These are phyloP conservation scores for Apiospora saccharicola DNA, from an alignment of 2,329 filamentous ascomycete species.

Conservation along the genomic window DNA sequence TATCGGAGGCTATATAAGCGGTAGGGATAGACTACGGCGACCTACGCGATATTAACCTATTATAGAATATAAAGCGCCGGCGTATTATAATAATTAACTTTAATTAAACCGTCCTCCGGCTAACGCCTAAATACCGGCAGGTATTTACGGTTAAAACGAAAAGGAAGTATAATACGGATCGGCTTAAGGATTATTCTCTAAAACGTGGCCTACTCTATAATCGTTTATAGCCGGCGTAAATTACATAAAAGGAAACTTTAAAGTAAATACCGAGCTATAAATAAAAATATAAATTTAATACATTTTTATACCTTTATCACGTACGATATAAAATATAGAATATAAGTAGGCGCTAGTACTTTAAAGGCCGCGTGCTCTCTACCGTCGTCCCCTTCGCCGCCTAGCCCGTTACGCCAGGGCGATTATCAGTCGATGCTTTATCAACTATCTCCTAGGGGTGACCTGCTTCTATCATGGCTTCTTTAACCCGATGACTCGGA, in stretches of 20 bases:
- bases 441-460: neutral
- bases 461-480: conserved; percentile 2
- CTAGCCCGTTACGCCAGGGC: conserved; percentile 9
- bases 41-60: conserved; percentile 32
- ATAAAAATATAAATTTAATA: too few species aligned
- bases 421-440: conserved; percentile 12
- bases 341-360: conserved; percentile 1
- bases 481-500: neutral
- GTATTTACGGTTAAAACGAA: neutral
- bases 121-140: neutral
- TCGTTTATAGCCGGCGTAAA: neutral
- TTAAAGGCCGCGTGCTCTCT: conserved; percentile 10
- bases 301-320: too few species aligned
- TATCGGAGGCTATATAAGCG: conserved; percentile 28
- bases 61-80: too few species aligned
- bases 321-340: conserved; percentile 15
- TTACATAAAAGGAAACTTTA: neutral
- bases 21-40: conserved; percentile 34
- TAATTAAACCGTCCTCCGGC: neutral
- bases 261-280: too few species aligned
- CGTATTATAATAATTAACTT: conserved; percentile 27
- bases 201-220: neutral
- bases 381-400: conserved; percentile 9
- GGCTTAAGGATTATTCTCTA: neutral
- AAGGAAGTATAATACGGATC: neutral